Evolutionary conservation across 2,329 filamentous ascomycete species (phyloP).

Genomic region (Aspergillus clavatus): DNA sequence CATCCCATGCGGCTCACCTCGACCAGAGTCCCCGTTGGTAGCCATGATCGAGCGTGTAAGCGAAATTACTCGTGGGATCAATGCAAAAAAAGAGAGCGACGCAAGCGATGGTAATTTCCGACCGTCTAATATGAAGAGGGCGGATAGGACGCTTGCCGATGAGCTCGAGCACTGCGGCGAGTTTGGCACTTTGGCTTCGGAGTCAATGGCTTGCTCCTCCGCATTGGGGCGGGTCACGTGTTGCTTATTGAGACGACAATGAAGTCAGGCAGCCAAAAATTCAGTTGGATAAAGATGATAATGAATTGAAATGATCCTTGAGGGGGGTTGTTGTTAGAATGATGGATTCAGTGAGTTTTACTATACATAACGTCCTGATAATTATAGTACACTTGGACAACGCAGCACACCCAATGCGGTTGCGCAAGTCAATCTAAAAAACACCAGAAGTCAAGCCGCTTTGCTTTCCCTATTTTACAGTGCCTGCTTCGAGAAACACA

Average conservation of each 20-base stretch:
- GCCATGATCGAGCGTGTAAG: conserved; percentile 27
- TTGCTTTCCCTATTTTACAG: conserved; percentile 1
- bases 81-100: background rate
- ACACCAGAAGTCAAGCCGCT: too few relatives aligned
- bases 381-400: too few relatives aligned
- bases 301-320: too few relatives aligned
- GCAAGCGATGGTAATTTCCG: background rate
- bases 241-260: background rate
- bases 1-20: conserved; percentile 25
- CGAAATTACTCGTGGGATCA: background rate
- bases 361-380: too few relatives aligned
- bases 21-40: conserved; percentile 32
- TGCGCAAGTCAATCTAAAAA: too few relatives aligned
- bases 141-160: background rate
- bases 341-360: too few relatives aligned
- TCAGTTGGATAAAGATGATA: too few relatives aligned
- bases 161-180: background rate
- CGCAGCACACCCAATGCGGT: too few relatives aligned
- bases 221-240: conserved; percentile 24
- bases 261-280: background rate
- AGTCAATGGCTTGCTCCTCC: conserved; percentile 23
- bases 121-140: background rate
- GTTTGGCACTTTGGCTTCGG: conserved; percentile 5
- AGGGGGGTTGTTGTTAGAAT: too few relatives aligned
- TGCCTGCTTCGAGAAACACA: conserved; percentile 59